These are phyloP conservation scores for Suillus occidentalis DNA, from an alignment of 768 basidiomycete genomes.

Conservation along the genomic window DNA sequence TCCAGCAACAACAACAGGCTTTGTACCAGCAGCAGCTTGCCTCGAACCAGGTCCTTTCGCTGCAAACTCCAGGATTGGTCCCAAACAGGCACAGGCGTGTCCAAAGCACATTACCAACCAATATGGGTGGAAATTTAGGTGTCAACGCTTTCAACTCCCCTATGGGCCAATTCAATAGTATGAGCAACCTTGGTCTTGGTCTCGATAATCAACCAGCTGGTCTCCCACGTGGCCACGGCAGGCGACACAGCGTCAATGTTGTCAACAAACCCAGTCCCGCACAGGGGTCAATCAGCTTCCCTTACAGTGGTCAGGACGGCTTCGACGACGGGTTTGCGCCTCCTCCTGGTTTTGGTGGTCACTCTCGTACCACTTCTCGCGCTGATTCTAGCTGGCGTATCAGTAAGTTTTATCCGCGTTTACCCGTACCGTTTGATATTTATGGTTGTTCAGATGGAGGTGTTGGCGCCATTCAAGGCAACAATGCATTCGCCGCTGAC, in stretches of 20 bases:
- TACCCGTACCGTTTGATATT: constrained; percentile 2
- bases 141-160: constrained; percentile 30
- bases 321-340: constrained; percentile 83
- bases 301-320: constrained; percentile 55
- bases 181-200: constrained; percentile 52
- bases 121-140: constrained; percentile 48
- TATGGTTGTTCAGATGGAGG: constrained; percentile 43
- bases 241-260: constrained; percentile 90
- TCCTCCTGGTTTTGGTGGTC: constrained; percentile 57
- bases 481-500: constrained; percentile 70
- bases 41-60: constrained; percentile 80
- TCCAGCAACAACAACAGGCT: constrained; percentile 89
- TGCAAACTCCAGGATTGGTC: constrained; percentile 73
- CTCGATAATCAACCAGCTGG: constrained; percentile 66
- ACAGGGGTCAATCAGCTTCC: constrained; percentile 53
- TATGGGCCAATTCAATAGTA: constrained; percentile 67
- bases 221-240: constrained; percentile 80
- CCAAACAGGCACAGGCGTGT: constrained; percentile 81
- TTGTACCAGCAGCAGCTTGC: constrained; percentile 90
- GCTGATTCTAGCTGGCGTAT: constrained; percentile 88
- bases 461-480: constrained; percentile 64
- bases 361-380: constrained; percentile 73
- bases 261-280: constrained; percentile 64
- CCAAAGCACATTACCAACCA: constrained; percentile 78
- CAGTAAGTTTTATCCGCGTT: constrained; percentile 49